Base-by-base conservation (phyloP, 179 eudicot genomes). In the Camellia oleifera region DNA sequence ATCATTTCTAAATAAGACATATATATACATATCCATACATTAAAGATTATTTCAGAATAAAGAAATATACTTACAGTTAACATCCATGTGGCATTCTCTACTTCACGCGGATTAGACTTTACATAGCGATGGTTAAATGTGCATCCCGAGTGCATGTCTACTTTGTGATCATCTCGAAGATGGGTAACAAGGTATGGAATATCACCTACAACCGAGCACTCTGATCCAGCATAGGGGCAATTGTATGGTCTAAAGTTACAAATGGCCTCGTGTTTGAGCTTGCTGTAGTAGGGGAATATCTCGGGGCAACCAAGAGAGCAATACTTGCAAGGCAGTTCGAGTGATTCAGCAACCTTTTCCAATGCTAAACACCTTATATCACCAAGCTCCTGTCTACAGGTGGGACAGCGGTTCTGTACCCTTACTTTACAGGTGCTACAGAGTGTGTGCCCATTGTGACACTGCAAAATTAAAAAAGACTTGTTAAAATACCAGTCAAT, bases 61-160 rank as follows among this genome's bases (percentile, higher is more conserved):
- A 23, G 64, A 75, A 4, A 48, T 18, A 52, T 42, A 87, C 91
- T 87, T 83, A 91, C 95, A 70, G 95, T 91, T 42, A 91, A 83
- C 95, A 91, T 91, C 95, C 95, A 91, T 14, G 93, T 90, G 17
- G 93, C 93, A 80, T 90, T 88, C 84, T 89, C 92, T 79, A 89
- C 92, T 81, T 91, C 94, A 58, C 91, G 90, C 17, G 94, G 94
- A 88, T 91, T 91, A 46, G 95, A 91, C 65, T 91, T 91, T 78
- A 91, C 95, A 82, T 91, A 91, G 57, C 95, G 95, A 80, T 91
- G 95, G 78, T 91, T 91, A 71, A 91, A 91, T 8, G 95, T 91
- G 86, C 93, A 90, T 61, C 95, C 95, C 53, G 92, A 83, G 84
- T 90, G 93, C 93, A 90, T 90, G 76, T 90, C 93, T 18, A 90